These are phyloP conservation scores for Colletotrichum lupini DNA, from an alignment of 2,329 filamentous ascomycete species.

Conservation along the genomic window DNA sequence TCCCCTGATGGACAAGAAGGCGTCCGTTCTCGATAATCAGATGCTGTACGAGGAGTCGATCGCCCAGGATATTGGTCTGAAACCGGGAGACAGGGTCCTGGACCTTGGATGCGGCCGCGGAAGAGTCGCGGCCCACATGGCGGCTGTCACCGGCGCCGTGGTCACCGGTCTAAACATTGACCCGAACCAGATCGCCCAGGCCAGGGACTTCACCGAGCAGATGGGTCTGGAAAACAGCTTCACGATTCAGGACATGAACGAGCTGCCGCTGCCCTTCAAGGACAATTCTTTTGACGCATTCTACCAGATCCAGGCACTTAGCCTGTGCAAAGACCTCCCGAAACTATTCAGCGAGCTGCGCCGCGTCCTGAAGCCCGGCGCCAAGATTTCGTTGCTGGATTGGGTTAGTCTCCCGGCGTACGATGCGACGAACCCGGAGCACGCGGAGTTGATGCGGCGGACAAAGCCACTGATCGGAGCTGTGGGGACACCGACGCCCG, in stretches of 20 bases:
- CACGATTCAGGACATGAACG: constrained; percentile 62
- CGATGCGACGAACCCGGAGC: constrained; percentile 56
- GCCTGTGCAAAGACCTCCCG: constrained; percentile 60
- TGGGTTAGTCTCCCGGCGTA: constrained; percentile 64
- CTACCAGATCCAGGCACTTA: constrained; percentile 68
- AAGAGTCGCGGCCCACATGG: constrained; percentile 64
- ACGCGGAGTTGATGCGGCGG: constrained; percentile 62
- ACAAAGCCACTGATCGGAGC: constrained; percentile 67
- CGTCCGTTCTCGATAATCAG: constrained; percentile 62
- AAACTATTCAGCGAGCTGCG: constrained; percentile 60
- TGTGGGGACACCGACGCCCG: constrained; percentile 63
- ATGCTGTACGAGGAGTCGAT: constrained; percentile 63
- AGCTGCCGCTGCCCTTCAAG: constrained; percentile 61
- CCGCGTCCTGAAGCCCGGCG: constrained; percentile 61
- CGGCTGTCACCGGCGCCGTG: constrained; percentile 56
- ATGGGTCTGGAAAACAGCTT: constrained; percentile 58
- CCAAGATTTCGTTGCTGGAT: constrained; percentile 61
- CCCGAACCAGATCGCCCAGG: constrained; percentile 61
- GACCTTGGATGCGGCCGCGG: constrained; percentile 65
- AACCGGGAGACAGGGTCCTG: constrained; percentile 57
- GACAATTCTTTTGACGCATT: constrained; percentile 62
- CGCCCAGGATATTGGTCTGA: constrained; percentile 57
- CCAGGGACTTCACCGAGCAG: constrained; percentile 54
- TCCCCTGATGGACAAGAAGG: constrained; percentile 62
- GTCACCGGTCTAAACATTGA: constrained; percentile 66